Base-by-base conservation (phyloP, 1,284 basidiomycete genomes). In the Kalmanozyma brasiliensis region DNA sequence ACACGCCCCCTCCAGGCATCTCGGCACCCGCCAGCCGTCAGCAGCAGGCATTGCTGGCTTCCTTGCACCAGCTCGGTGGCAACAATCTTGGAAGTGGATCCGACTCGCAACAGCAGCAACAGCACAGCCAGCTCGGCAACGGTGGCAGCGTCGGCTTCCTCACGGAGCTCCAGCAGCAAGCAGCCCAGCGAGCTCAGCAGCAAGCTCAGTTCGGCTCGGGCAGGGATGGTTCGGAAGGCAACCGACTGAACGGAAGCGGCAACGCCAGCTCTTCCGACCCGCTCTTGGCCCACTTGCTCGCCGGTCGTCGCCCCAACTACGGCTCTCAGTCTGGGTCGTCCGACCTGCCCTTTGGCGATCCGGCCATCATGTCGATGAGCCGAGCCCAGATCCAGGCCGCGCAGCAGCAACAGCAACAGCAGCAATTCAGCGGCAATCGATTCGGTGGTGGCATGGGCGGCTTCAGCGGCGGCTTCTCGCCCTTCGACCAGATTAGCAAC, bases 271-370 rank as follows among this genome's bases (percentile, higher is more conserved):
- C 68, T 17, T 52, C 66, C 6, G 77, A 78, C 30, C 71, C 78
- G 43, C 68, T 79, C 8, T 58, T 80, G 37, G 78, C 77, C n/a
- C 78, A 80, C 49, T 43, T 80, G 40, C 69, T 80, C 38, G 75
- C 73, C 3, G 63, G 51, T 9, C 56, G 62, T n/a, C 63, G 65
- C 34, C 30, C 51, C 37, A 53, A 52, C 23, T 62, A 56, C 38
- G 64, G 55, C 20, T 47, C 33, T 22, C 53, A 53, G 26, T 51
- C 47, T 14, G 46, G 49, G 14, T 55, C 45, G 17, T 49, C 61
- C 16, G 73, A 74, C 29, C 33, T 74, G 51, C 63, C 59, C 0
- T 74, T 74, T 52, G 53, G 48, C 19, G 76, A 78, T 36, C 74
- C 76, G 8, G 76, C 76, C 17, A 75, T 78, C 55, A 74, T 78